A percentile compares a stretch with the other conserved stretches of the same genome.
Conservation (phyloP, 331 rosid genomes). For the Telfairia occidentalis region DNA sequence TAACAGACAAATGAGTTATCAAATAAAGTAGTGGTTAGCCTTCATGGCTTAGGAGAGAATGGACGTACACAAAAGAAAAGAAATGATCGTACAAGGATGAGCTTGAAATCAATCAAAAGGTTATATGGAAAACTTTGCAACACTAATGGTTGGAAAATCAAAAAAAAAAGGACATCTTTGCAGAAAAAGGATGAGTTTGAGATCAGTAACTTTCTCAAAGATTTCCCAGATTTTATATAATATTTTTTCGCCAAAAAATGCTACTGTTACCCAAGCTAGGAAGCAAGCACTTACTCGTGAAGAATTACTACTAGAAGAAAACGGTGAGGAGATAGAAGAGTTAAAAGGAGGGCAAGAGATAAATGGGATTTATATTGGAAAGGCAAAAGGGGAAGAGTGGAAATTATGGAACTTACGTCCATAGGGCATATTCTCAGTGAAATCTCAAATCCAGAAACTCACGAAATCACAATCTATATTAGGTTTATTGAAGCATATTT, state of each 20-base stretch:
- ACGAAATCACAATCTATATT: not conserved
- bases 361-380: not conserved
- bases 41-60: not conserved
- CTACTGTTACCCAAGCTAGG: too few relatives aligned
- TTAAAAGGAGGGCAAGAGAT: not conserved
- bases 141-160: not conserved
- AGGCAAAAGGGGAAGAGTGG: not conserved
- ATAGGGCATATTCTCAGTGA: not conserved
- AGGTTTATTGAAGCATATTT: not conserved
- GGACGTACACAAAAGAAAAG: not conserved
- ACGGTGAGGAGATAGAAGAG: not conserved
- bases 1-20: too few relatives aligned
- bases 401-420: not conserved
- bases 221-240: not conserved
- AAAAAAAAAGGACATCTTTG: not conserved
- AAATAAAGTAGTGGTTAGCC: not conserved
- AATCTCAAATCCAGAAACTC: not conserved
- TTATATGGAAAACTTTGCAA: not conserved
- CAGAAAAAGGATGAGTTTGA: not conserved
- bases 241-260: too few relatives aligned
- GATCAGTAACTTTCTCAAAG: not conserved
- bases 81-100: not conserved
- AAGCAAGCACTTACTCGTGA: not conserved
- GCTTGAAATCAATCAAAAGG: not conserved
- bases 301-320: not conserved